A percentile compares a stretch with the other conserved stretches of the same genome.
Conservation (phyloP, 257 asterid species). For the Dorcoceras hygrometricum region DNA sequence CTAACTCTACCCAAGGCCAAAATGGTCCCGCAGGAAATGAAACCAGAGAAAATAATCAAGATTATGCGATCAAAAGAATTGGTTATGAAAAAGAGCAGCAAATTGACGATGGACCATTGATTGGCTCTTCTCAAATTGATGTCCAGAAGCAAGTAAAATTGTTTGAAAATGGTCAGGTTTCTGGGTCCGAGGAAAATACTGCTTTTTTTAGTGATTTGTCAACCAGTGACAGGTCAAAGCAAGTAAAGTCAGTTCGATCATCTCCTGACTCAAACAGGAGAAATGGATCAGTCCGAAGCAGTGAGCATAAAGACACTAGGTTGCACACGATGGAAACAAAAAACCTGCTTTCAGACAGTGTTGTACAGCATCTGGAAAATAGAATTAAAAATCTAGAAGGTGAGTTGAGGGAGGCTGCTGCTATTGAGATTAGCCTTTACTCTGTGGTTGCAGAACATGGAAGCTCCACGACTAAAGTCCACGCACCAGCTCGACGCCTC, state of each 20-base stretch:
- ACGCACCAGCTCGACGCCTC: conserved; percentile 85
- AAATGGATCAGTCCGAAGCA: conserved; percentile 35
- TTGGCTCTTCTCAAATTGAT: conserved; percentile 27
- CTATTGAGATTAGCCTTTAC: conserved; percentile 68
- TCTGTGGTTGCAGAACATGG: conserved; percentile 84
- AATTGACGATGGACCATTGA: conserved; percentile 30
- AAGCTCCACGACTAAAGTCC: conserved; percentile 71
- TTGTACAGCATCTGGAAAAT: conserved; percentile 50
- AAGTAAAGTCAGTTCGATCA: conserved; percentile 62
- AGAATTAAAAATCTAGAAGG: conserved; percentile 53
- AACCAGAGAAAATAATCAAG: conserved; percentile 27
- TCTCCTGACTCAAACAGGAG: conserved; percentile 43
- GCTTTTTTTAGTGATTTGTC: conserved; percentile 24
- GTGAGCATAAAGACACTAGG: conserved; percentile 39
- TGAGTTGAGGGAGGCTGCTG: conserved; percentile 84
- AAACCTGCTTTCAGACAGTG: conserved; percentile 40
- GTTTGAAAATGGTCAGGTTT: conserved; percentile 29
- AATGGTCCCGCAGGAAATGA: conserved; percentile 26
- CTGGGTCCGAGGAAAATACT: conserved; percentile 26
- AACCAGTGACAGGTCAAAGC: conserved; percentile 41
- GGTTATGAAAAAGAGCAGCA: conserved; percentile 32
- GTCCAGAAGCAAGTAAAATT: conserved; percentile 20
- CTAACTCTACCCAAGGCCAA: conserved; percentile 21
- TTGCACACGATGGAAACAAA: conserved; percentile 43
- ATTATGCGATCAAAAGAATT: conserved; percentile 24